Conservation (phyloP, 2,329 filamentous ascomycete genomes). For the Diaporthe capsici region DNA sequence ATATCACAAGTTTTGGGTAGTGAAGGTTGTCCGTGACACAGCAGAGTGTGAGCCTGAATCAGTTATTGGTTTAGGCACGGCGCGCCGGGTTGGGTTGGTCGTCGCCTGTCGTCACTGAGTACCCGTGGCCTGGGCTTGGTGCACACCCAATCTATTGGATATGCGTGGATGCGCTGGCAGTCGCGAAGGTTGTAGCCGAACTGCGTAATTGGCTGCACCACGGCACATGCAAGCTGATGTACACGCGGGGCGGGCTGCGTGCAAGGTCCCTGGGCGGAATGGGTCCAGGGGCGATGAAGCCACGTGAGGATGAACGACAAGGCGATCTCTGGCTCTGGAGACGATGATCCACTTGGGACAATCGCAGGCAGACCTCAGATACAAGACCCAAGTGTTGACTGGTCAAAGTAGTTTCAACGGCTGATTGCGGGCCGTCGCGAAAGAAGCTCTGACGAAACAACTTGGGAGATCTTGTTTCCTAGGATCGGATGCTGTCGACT, state of each 20-base stretch:
- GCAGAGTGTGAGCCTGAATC: constrained; percentile 46
- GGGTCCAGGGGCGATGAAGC: constrained; percentile 55
- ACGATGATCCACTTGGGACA: constrained; percentile 39
- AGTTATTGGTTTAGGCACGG: constrained; percentile 62
- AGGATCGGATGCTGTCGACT: constrained; percentile 47
- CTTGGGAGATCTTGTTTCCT: constrained; percentile 49
- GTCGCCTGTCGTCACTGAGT: constrained; percentile 58
- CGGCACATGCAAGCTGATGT: constrained; percentile 73
- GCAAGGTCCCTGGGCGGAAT: constrained; percentile 48
- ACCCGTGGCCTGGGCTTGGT: constrained; percentile 61
- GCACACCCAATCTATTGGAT: constrained; percentile 69
- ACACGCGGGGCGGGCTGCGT: constrained; percentile 55
- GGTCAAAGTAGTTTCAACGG: constrained; percentile 46
- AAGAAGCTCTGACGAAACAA: constrained; percentile 52
- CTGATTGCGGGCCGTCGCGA: constrained; percentile 48
- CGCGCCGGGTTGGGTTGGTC: constrained; percentile 52
- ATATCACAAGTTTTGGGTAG: not conserved
- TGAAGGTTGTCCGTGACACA: constrained; percentile 45
- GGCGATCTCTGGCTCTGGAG: constrained; percentile 17
- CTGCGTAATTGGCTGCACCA: constrained; percentile 67
- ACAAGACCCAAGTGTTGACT: constrained; percentile 21
- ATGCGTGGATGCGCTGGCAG: constrained; percentile 75
- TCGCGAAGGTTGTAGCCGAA: constrained; percentile 64
- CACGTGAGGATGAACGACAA: constrained; percentile 57
- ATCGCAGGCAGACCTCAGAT: not conserved